phyloP scores from a whole-genome alignment of 129 eudicot genomes.

The Flaveria brownii region DNA sequence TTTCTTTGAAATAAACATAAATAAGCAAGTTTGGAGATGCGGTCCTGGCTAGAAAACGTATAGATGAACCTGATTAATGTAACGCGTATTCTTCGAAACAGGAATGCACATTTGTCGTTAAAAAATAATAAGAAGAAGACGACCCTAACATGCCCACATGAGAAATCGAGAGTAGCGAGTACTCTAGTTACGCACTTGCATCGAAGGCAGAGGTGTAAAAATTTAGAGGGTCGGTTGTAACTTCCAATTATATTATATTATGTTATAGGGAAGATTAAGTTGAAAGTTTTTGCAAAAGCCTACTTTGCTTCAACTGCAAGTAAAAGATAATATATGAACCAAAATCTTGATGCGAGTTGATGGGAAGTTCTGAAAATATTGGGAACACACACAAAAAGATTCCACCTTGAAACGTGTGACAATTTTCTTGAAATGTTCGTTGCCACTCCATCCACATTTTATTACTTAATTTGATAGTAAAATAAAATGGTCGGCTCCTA shows the following conservation, averaged over 20 bases:
- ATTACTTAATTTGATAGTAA: too few relatives aligned
- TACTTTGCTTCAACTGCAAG: conserved; percentile 36
- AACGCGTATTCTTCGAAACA: too few relatives aligned
- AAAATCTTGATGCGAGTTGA: conserved; percentile 14
- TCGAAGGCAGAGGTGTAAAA: conserved; percentile 17
- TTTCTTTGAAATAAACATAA: too few relatives aligned
- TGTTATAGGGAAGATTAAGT: neutral
- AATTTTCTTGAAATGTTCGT: neutral
- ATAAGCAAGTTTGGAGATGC: too few relatives aligned
- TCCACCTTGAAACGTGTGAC: conserved; percentile 27
- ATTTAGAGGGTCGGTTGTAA: conserved; percentile 20
- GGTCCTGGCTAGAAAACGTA: too few relatives aligned
- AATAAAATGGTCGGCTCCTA: too few relatives aligned
- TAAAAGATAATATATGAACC: conserved; percentile 12
- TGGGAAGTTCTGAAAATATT: conserved; percentile 22
- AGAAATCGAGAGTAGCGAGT: conserved; percentile 16
- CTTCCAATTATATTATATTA: neutral
- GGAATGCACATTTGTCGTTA: too few relatives aligned
- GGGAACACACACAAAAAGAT: conserved; percentile 37
- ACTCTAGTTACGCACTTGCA: conserved; percentile 22
- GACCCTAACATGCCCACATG: conserved; percentile 9
- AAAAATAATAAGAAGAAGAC: neutral
- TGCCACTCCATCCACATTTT: neutral
- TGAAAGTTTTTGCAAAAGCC: conserved; percentile 20
- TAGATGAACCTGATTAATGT: too few relatives aligned